phyloP scores from a whole-genome alignment of 257 asterid species.

The Solanum pennellii region DNA sequence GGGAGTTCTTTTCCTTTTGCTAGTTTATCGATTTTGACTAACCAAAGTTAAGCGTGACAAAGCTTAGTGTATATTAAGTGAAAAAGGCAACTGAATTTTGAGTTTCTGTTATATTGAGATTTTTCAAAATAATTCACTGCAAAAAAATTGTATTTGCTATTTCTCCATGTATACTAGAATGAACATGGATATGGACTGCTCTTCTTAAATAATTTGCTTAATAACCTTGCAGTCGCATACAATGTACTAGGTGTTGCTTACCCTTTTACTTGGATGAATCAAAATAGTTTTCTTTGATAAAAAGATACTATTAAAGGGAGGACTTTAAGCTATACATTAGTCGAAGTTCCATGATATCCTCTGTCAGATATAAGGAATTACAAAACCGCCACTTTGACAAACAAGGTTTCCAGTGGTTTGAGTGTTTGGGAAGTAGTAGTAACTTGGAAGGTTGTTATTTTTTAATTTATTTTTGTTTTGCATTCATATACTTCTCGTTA shows the following conservation, averaged over 20 bases:
- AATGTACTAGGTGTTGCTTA: neutral
- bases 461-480: neutral
- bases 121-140: neutral
- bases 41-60: neutral
- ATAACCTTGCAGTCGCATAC: neutral
- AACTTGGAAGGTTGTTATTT: neutral
- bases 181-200: neutral
- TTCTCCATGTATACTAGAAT: neutral
- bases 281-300: neutral
- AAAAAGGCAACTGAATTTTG: neutral
- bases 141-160: neutral
- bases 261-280: neutral
- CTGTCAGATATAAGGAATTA: neutral
- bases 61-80: neutral
- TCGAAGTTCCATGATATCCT: neutral
- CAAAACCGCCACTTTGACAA: neutral
- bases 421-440: neutral
- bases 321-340: neutral
- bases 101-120: neutral
- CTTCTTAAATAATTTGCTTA: neutral
- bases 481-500: neutral
- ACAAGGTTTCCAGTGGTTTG: neutral
- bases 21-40: neutral
- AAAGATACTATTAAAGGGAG: neutral
- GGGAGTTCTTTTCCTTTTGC: neutral